Evolutionary conservation across 768 basidiomycete species (phyloP).

Genomic region (Suillus variegatus): DNA sequence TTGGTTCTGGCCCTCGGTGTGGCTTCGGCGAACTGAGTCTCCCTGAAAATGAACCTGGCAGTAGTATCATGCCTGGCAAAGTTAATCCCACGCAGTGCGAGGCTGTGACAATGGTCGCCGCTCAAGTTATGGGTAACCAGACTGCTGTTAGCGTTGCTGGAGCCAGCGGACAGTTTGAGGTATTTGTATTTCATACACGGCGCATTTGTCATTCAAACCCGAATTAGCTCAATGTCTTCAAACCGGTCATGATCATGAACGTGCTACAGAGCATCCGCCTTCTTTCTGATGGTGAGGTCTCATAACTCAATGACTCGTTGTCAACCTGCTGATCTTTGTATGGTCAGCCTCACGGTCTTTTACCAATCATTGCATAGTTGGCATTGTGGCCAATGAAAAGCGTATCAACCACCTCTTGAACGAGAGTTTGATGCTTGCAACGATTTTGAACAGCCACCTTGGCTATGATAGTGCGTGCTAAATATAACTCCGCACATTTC

Average conservation of each 20-base stretch:
- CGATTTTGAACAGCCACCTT: conserved; percentile 92
- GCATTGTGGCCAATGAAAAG: conserved; percentile 95
- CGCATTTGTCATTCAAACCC: conserved; percentile 7
- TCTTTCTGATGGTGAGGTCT: conserved; percentile 77
- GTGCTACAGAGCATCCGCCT: conserved; percentile 94
- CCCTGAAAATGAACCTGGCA: conserved; percentile 98
- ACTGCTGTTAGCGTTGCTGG: conserved; percentile 91
- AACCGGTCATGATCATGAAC: conserved; percentile 98
- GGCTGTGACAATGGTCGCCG: conserved; percentile 97
- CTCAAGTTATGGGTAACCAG: conserved; percentile 98
- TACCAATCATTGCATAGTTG: conserved; percentile 95
- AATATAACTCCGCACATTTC: conserved; percentile 2
- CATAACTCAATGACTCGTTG: conserved; percentile 6
- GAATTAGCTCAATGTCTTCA: conserved; percentile 92
- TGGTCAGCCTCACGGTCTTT: conserved; percentile 80
- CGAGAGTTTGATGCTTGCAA: conserved; percentile 97
- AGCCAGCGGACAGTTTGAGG: conserved; percentile 96
- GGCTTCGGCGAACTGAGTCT: conserved; percentile 93
- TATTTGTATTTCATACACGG: conserved; percentile 27
- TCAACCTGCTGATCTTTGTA: conserved; percentile 11
- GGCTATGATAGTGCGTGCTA: conserved; percentile 92
- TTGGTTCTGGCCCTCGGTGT: conserved; percentile 96
- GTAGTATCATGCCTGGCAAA: conserved; percentile 99
- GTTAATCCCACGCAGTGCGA: conserved; percentile 99
- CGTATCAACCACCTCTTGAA: conserved; percentile 86